These are phyloP conservation scores for Tuber magnatum DNA, from an alignment of 495 filamentous ascomycete genomes.

Conservation along the genomic window DNA sequence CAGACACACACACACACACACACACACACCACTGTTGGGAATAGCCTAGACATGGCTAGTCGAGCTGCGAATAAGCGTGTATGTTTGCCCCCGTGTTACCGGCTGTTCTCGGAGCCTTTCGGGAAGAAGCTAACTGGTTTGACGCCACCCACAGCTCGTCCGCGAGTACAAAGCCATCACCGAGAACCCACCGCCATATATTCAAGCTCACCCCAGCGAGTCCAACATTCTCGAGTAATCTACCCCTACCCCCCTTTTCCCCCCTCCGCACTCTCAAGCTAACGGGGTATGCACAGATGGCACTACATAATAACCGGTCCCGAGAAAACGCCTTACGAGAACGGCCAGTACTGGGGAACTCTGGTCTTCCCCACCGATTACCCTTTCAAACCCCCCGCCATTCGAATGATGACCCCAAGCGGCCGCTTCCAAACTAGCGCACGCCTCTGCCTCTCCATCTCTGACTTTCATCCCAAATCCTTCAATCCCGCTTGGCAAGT, in stretches of 20 bases:
- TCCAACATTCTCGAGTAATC: constrained; percentile 83
- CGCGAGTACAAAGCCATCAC: constrained; percentile 90
- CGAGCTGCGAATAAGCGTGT: constrained; percentile 78
- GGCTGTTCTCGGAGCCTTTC: background rate
- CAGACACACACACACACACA: background rate
- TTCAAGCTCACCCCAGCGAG: constrained; percentile 88
- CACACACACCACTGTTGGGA: background rate
- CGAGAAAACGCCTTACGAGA: constrained; percentile 86
- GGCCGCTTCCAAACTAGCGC: constrained; percentile 90
- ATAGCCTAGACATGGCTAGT: constrained; percentile 59
- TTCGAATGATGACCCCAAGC: constrained; percentile 96
- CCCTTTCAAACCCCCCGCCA: constrained; percentile 92
- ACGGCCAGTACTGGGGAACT: constrained; percentile 97
- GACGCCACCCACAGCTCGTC: constrained; percentile 56
- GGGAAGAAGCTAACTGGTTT: constrained; percentile 14
- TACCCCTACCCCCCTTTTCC: constrained; percentile 12
- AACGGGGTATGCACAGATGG: constrained; percentile 57
- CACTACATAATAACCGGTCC: constrained; percentile 97
- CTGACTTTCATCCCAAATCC: constrained; percentile 91
- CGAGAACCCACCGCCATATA: constrained; percentile 87
- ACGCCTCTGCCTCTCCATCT: constrained; percentile 87
- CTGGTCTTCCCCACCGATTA: constrained; percentile 93
- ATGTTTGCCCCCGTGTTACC: constrained; percentile 41
- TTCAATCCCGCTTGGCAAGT: constrained; percentile 99
- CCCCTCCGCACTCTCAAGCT: constrained; percentile 6